Conservation (phyloP, 192 early-diverging fungal genomes). For the Backusella tuberculispora region DNA sequence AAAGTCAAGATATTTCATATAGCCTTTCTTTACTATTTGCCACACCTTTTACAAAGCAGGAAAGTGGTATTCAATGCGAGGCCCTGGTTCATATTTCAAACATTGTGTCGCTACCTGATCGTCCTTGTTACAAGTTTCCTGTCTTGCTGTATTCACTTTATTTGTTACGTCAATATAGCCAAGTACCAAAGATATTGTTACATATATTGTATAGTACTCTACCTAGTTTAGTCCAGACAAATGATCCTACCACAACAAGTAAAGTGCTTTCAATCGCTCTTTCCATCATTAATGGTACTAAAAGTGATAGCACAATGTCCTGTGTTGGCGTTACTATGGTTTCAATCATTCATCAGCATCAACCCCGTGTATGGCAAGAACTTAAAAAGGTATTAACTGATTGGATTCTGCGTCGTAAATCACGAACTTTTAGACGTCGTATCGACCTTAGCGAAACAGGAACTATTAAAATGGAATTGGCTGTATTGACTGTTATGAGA, state of each 20-base stretch:
- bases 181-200: slow-evolving; percentile 28
- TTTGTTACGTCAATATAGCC: slow-evolving; percentile 39
- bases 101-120: not conserved
- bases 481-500: slow-evolving; percentile 53
- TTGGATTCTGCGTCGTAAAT: slow-evolving; percentile 53
- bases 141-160: slow-evolving; percentile 53
- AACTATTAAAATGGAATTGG: slow-evolving; percentile 51
- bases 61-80: not conserved
- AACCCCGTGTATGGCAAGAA: slow-evolving; percentile 59
- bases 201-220: slow-evolving; percentile 50
- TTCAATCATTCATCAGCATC: slow-evolving; percentile 46
- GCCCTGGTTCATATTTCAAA: not conserved
- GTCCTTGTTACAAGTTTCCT: slow-evolving; percentile 40
- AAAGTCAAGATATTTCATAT: slow-evolving; percentile 3
- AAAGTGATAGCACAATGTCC: slow-evolving; percentile 31
- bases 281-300: slow-evolving; percentile 40
- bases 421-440: slow-evolving; percentile 1
- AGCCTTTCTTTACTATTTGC: slow-evolving; percentile 1
- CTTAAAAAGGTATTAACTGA: slow-evolving; percentile 51
- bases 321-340: slow-evolving; percentile 54
- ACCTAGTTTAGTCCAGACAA: slow-evolving; percentile 48
- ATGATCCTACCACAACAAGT: slow-evolving; percentile 52
- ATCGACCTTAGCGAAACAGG: slow-evolving; percentile 7
- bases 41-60: slow-evolving; percentile 11
- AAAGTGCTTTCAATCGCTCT: slow-evolving; percentile 50